These are phyloP conservation scores for Trifolium subterraneum DNA, from an alignment of 306 rosid species.

Conservation along the genomic window DNA sequence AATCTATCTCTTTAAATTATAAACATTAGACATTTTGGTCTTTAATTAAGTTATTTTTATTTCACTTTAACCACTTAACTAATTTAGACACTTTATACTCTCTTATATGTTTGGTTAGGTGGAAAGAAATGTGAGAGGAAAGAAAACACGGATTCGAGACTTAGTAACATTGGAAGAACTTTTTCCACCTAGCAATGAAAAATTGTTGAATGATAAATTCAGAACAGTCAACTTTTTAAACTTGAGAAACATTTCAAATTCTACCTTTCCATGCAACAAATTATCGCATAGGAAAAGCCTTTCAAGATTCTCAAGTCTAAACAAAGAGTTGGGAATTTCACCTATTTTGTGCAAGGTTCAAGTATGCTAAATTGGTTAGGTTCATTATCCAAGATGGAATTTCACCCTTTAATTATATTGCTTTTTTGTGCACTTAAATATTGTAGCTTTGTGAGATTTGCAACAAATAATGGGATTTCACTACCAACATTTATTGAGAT, in stretches of 20 bases:
- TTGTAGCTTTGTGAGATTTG: not conserved
- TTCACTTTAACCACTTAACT: no score
- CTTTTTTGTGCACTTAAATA: not conserved
- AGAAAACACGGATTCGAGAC: not conserved
- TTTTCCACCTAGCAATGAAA: not conserved
- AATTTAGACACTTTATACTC: no score
- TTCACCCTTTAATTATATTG: not conserved
- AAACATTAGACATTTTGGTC: no score
- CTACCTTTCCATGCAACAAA: not conserved
- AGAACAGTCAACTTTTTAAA: not conserved
- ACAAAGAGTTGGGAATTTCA: not conserved
- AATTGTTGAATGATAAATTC: not conserved
- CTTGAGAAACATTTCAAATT: not conserved
- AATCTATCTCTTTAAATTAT: no score
- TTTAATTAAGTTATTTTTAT: no score
- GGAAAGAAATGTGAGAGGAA: no score
- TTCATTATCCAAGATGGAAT: not conserved
- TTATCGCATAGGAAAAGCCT: not conserved
- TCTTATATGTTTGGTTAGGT: no score
- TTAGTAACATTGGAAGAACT: not conserved
- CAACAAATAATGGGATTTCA: not conserved
- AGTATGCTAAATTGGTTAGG: not conserved
- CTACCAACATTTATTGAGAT: not conserved
- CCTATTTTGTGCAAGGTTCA: not conserved
- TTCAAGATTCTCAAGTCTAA: not conserved